Evolutionary conservation across 202 grass and related monocot genomes (phyloP), one percentile per base, ranked within the genome.

Genomic region (Panicum virgatum): DNA sequence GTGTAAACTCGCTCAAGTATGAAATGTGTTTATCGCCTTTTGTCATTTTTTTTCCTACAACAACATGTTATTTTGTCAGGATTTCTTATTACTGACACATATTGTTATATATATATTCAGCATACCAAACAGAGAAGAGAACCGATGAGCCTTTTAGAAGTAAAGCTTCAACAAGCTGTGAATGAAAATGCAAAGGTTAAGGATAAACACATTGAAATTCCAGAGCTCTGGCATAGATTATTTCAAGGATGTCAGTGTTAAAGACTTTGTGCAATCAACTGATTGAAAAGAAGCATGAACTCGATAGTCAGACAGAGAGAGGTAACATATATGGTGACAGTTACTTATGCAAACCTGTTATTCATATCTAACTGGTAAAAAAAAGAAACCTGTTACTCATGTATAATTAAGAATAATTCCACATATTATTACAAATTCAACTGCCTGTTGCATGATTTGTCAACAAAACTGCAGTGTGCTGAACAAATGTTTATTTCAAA

Each of bases 231-330:
- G 94, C 77, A 90, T 44, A 90, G 88, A 64, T 83, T 94, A 87
- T 89, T 89, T 94, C 92, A n/a, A 91, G 92, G 74, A 30, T 97
- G 12, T 92, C 87, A 45, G 94, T 83, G 81, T 92, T 89, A 48
- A 94, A 92, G 65, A 92, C 69, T 9, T 73, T 97, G 54, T 90
- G 91, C 45, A 85, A 97, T 87, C 89, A 97, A 78, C 76, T 97
- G 40, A 97, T 86, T 75, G 91, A 94, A 86, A 97, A n/a, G 61
- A 79, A 90, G 52, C 88, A 94, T 73, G 80, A 86, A 40, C 79
- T 94, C 71, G 88, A 77, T 80, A 72, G 64, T 75, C 5, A 43
- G 40, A 89, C 86, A 79, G 80, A 79, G 80, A 51, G 66, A 89
- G 94, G 91, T 97, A 89, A 65, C 57, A 42, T 54, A 70, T 85